Base-by-base conservation (phyloP, 1,284 basidiomycete genomes). In the Ceratobasidium sp. region DNA sequence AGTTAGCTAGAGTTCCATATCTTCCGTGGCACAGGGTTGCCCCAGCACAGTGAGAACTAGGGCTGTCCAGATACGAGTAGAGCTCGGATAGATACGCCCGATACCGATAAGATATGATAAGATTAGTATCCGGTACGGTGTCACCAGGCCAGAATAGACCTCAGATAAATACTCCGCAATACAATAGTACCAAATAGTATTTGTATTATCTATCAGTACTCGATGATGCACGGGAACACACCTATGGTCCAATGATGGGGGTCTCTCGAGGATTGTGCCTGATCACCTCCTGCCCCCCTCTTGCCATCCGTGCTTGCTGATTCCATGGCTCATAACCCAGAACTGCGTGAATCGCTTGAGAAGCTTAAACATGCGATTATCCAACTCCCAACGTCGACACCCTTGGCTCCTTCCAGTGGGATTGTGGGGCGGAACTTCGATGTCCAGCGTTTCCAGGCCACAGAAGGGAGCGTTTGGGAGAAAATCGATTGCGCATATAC, bases 21-120 rank as follows among this genome's bases (percentile, higher is more conserved):
- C 23, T 25, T 11, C 8, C 48, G 11, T 23, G 25, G 23, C 48
- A 49, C 48, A 49, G 48, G 48, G 5, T 23, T 49, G 44, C 9
- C 44, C 44, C 18, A 6, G 21, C 18, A 46, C n/a, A 21, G 18
- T 21, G 18, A 21, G 18, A 21, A 46, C 44, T 54, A 38, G 54
- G 49, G 51, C 51, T 53, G 25, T 53, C 51, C 51, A 53, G 28
- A 53, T 53, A 53, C 25, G 28, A 14, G 9, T 53, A 53, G 9
- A 1, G 12, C 1, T 12, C 1, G 28, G 28, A 7, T 28, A 53
- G 23, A 28, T 28, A 28, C 23, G 25, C 25, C 12, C 46, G 11
- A 53, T 53, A 53, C 23, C 9, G 51, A 30, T 53, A 53, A 28
- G 49, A 53, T 53, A 28, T 7, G 18, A 53, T 53, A 30, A 28